Evolutionary conservation across 169 alveolate genomes (phyloP).

Genomic region (Plasmodium cynomolgi): DNA sequence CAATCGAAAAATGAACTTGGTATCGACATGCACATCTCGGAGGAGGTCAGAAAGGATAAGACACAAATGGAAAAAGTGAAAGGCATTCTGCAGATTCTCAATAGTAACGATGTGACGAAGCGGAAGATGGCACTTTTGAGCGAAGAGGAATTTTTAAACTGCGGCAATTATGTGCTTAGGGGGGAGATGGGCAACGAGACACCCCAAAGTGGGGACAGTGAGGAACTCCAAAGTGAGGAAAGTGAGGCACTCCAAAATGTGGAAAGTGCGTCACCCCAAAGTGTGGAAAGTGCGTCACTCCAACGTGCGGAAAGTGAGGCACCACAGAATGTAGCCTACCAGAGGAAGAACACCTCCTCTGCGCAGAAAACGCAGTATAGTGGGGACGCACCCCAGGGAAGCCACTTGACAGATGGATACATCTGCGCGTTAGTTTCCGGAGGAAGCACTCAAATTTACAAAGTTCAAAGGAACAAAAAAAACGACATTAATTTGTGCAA

Average conservation of each 20-base stretch:
- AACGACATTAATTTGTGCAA: constrained; percentile 43
- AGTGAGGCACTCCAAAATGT: neutral
- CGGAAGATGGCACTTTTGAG: constrained; percentile 11
- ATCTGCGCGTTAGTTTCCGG: constrained; percentile 63
- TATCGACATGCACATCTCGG: constrained; percentile 13
- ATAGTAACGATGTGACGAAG: constrained; percentile 35
- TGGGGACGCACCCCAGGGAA: neutral
- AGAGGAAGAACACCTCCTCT: neutral
- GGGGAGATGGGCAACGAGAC: neutral
- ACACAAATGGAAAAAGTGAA: constrained; percentile 17
- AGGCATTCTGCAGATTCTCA: constrained; percentile 32
- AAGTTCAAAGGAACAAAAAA: constrained; percentile 31
- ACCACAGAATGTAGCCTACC: neutral
- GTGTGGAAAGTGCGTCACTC: neutral
- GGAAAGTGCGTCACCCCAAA: too few species aligned
- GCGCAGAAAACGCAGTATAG: neutral
- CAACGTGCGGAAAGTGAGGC: neutral
- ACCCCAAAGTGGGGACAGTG: neutral
- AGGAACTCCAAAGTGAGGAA: neutral
- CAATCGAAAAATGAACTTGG: neutral
- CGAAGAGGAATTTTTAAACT: constrained; percentile 35
- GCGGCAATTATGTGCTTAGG: constrained; percentile 31
- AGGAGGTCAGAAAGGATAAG: constrained; percentile 44
- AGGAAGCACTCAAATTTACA: constrained; percentile 66
- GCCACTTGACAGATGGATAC: constrained; percentile 32